Percentiles rank a stretch among this genome's conserved stretches.
phyloP scores from a whole-genome alignment of 805 yeast genomes.

The Wickerhamomyces sydowiorum region DNA sequence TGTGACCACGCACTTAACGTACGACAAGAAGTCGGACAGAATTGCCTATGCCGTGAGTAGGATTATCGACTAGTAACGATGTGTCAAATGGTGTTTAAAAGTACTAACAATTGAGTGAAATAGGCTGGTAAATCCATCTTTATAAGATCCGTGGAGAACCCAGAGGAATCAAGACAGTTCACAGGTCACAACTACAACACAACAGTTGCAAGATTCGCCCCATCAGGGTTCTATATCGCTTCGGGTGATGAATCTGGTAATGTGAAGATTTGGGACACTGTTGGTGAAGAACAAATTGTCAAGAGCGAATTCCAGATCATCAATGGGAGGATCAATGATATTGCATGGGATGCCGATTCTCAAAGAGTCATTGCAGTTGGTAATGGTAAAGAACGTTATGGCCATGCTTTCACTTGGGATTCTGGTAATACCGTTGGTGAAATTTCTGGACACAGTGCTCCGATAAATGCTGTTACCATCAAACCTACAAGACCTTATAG shows the following conservation, averaged over 20 bases:
- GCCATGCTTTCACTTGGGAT: slow-evolving; percentile 90
- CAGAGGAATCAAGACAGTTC: slow-evolving; percentile 56
- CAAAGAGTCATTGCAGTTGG: slow-evolving; percentile 90
- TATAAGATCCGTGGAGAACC: slow-evolving; percentile 57
- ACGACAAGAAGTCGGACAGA: slow-evolving; percentile 61
- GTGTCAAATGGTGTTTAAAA: neutral
- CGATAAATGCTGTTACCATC: slow-evolving; percentile 77
- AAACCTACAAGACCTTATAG: slow-evolving; percentile 82
- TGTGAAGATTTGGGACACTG: slow-evolving; percentile 82
- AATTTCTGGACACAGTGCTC: slow-evolving; percentile 84
- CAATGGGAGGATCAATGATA: slow-evolving; percentile 73
- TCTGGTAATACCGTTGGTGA: slow-evolving; percentile 97
- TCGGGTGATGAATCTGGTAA: slow-evolving; percentile 90
- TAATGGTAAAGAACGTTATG: slow-evolving; percentile 85
- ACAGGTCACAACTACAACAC: slow-evolving; percentile 64
- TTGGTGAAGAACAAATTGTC: slow-evolving; percentile 46
- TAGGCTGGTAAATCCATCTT: slow-evolving; percentile 69
- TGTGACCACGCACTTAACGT: slow-evolving; percentile 64
- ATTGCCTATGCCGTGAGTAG: slow-evolving; percentile 58
- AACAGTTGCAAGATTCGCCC: slow-evolving; percentile 82
- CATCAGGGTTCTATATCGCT: slow-evolving; percentile 85
- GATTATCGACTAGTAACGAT: neutral
- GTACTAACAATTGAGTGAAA: neutral
- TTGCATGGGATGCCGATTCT: slow-evolving; percentile 91
- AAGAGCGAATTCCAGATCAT: slow-evolving; percentile 81